Evolutionary conservation across 2,329 filamentous ascomycete species (phyloP).

Genomic region (Botrytis sinoallii): DNA sequence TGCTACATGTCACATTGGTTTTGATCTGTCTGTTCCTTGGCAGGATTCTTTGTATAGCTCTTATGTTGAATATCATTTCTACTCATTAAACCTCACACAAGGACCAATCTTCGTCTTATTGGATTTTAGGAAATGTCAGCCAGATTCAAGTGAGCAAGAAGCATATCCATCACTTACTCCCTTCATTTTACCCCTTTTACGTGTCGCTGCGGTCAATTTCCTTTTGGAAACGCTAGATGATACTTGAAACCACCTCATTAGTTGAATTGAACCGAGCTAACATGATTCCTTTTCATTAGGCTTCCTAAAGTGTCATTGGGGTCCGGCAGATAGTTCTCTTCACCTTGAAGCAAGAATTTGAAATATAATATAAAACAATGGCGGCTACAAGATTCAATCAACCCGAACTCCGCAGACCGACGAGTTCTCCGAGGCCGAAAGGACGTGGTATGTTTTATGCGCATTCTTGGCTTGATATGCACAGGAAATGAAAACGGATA

Average conservation of each 20-base stretch:
- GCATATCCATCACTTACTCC: not conserved
- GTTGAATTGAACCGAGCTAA: constrained; percentile 24
- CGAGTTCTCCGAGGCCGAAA: constrained; percentile 56
- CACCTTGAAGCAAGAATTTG: constrained; percentile 19
- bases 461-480: not conserved
- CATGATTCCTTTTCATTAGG: constrained; percentile 22
- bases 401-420: constrained; percentile 38
- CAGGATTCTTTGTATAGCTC: not conserved
- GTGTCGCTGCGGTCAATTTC: not conserved
- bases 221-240: not conserved
- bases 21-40: not conserved
- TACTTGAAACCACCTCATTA: not conserved
- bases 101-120: constrained; percentile 21
- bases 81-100: constrained; percentile 17
- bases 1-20: not conserved
- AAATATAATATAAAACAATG: constrained; percentile 27
- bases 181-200: not conserved
- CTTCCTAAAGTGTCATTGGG: constrained; percentile 35
- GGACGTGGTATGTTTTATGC: constrained; percentile 46
- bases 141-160: constrained; percentile 33
- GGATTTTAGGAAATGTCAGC: constrained; percentile 33
- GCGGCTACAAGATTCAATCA: constrained; percentile 36
- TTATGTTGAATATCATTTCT: not conserved
- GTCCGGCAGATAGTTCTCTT: constrained; percentile 35
- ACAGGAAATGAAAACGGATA: constrained; percentile 4